These are phyloP conservation scores for Wickerhamiella galacta DNA, from an alignment of 805 yeast genomes.

Conservation along the genomic window DNA sequence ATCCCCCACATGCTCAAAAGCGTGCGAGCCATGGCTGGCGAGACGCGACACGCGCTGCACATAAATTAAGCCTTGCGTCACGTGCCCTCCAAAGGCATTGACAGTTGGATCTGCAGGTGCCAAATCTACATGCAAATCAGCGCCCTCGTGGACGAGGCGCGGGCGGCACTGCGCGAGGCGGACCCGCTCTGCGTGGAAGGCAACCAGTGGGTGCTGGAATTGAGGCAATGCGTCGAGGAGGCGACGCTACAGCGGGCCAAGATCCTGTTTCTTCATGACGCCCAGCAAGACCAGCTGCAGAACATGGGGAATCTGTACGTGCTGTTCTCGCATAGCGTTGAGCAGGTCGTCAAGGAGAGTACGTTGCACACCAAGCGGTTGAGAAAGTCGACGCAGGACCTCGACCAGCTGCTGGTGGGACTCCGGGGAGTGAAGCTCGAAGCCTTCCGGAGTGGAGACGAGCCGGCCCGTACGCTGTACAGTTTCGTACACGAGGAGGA, in stretches of 20 bases:
- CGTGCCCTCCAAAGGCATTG: too few species aligned
- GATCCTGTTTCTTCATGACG: slow-evolving; percentile 28
- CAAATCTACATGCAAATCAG: too few species aligned
- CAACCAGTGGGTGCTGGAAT: slow-evolving; percentile 24
- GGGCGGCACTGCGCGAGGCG: slow-evolving; percentile 31
- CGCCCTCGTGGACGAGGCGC: slow-evolving; percentile 29
- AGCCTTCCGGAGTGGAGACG: slow-evolving; percentile 6
- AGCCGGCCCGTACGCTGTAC: slow-evolving; percentile 4
- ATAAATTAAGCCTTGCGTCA: too few species aligned
- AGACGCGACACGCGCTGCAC: too few species aligned
- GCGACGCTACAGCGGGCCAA: slow-evolving; percentile 30
- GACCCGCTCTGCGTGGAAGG: slow-evolving; percentile 38
- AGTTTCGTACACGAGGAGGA: slow-evolving; percentile 13
- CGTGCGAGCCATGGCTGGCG: slow-evolving; percentile 5
- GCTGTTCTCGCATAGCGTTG: slow-evolving; percentile 16
- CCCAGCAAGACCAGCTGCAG: slow-evolving; percentile 31
- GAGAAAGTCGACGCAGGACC: slow-evolving; percentile 6
- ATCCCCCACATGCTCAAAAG: slow-evolving; percentile 5
- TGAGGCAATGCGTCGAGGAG: slow-evolving; percentile 17
- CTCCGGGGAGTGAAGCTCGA: slow-evolving; percentile 11
- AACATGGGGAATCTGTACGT: slow-evolving; percentile 22
- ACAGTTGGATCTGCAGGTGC: too few species aligned
- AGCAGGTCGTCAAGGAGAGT: slow-evolving; percentile 10
- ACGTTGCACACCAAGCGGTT: slow-evolving; percentile 4
- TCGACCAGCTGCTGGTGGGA: slow-evolving; percentile 10